Conservation (phyloP, 305 asterid species). For the Euphrasia arctica region DNA sequence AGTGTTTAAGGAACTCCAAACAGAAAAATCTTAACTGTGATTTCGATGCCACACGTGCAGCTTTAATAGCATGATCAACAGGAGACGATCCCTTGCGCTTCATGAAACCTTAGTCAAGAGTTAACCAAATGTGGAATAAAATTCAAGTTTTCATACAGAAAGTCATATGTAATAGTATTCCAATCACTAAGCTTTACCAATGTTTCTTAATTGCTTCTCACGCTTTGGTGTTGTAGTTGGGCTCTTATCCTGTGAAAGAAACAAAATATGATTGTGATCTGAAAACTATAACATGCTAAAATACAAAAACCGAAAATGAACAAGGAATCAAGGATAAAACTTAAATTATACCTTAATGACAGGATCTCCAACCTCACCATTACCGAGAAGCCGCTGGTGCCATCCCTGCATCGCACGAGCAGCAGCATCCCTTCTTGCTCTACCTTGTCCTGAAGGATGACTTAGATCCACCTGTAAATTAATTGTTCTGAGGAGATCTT, state of each 20-base stretch:
- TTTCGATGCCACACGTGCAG: slow-evolving; percentile 54
- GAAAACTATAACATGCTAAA: slow-evolving; percentile 22
- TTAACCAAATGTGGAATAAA: slow-evolving; percentile 28
- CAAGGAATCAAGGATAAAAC: slow-evolving; percentile 9
- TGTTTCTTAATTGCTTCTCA: slow-evolving; percentile 79
- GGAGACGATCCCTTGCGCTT: slow-evolving; percentile 83
- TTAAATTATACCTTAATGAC: slow-evolving; percentile 61
- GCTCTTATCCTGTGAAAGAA: slow-evolving; percentile 63
- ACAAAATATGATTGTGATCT: slow-evolving; percentile 16
- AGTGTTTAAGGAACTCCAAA: slow-evolving; percentile 26
- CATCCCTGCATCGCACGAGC: slow-evolving; percentile 99
- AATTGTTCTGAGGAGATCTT: slow-evolving; percentile 17
- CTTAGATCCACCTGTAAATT: slow-evolving; percentile 53
- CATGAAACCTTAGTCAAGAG: slow-evolving; percentile 55
- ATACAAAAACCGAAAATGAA: slow-evolving; percentile 17
- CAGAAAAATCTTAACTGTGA: slow-evolving; percentile 66
- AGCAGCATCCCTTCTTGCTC: slow-evolving; percentile 97
- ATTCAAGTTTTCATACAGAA: slow-evolving; percentile 23
- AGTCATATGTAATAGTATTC: slow-evolving; percentile 14
- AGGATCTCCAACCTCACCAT: slow-evolving; percentile 93
- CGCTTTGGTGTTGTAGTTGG: slow-evolving; percentile 56
- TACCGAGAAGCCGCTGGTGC: slow-evolving; percentile 89
- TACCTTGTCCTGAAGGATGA: slow-evolving; percentile 77
- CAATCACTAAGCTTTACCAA: slow-evolving; percentile 48
- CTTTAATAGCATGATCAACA: slow-evolving; percentile 65